Evolutionary conservation across 495 filamentous ascomycete species (phyloP), one percentile per base, ranked within the genome.

Genomic region (Lichenothelia convexa): DNA sequence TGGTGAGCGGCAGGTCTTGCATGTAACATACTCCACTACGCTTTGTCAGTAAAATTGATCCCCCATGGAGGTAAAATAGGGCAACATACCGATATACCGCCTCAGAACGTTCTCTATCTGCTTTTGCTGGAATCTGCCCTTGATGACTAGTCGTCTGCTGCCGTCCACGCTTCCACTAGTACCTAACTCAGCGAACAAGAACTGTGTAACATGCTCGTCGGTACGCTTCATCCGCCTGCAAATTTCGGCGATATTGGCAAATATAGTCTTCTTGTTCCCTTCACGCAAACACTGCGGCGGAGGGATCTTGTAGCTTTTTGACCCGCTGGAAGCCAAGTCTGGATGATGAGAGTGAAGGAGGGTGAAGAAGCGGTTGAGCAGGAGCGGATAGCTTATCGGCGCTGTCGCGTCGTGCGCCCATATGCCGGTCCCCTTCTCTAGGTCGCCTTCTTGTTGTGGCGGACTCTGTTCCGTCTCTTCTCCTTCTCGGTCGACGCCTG

Each of bases 231-330:
- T 89, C 40, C 82, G 69, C 62, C 80, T 80, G 62, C 74, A 79
- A 45, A 92, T 92, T 54, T 91, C 83, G 40, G 78, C 68, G 48
- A 97, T 84, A 64, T 97, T 97, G 60, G 89, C 89, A 55, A 94
- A 97, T 49, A 95, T 92, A 35, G 89, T 95, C 78, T 93, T 93
- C 71, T 93, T 93, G 72, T 95, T 95, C 56, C 89, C 89, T 82
- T 97, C 91, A 62, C 91, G 85, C 32, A 95, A 68, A 61, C 87
- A 93, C 64, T 97, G 91, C n/a, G 89, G 89, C 9, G 89, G 89
- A 13, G 89, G 91, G 48, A 97, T 97, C 70, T 94, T 94, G 68
- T 97, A 97, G 50, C 79, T 86, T 62, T 80, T 82, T 42, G 77
- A 71, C 34, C 87, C 89, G 57, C 72, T 75, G 15, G 79, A 78